These are phyloP conservation scores for Boletus pseudopeckii DNA, from an alignment of 768 basidiomycete genomes.

Conservation along the genomic window DNA sequence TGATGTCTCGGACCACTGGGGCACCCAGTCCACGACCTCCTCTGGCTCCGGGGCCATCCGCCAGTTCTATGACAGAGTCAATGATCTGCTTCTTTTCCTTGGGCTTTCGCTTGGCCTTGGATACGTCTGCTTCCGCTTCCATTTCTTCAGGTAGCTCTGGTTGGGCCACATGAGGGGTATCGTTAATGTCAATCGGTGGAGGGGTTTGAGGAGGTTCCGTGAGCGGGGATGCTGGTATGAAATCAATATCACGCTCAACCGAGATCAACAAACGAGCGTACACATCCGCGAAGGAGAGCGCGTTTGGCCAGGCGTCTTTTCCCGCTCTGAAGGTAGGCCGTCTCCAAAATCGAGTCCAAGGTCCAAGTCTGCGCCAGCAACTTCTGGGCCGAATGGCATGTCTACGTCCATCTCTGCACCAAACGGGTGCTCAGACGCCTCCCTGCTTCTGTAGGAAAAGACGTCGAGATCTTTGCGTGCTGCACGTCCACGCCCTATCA, in stretches of 20 bases:
- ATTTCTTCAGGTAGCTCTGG: slow-evolving; percentile 35
- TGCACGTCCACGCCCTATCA: slow-evolving; percentile 46
- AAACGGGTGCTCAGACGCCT: slow-evolving; percentile 65
- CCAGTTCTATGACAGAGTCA: slow-evolving; percentile 84
- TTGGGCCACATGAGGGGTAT: slow-evolving; percentile 48
- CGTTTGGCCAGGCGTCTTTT: slow-evolving; percentile 57
- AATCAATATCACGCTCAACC: slow-evolving; percentile 6
- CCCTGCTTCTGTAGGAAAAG: slow-evolving; percentile 63
- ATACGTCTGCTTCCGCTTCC: slow-evolving; percentile 29
- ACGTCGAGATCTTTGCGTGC: slow-evolving; percentile 57
- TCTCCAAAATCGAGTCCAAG: slow-evolving; percentile 71
- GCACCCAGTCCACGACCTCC: slow-evolving; percentile 57
- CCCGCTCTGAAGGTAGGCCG: slow-evolving; percentile 42
- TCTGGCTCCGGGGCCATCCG: slow-evolving; percentile 54
- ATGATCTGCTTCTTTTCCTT: slow-evolving; percentile 87
- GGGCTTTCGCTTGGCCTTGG: slow-evolving; percentile 47
- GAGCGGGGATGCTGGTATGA: slow-evolving; percentile 63
- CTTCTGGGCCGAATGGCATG: slow-evolving; percentile 47
- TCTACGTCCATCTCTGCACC: slow-evolving; percentile 50
- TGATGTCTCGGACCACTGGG: slow-evolving; percentile 53
- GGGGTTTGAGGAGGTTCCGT: slow-evolving; percentile 77
- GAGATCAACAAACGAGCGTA: slow-evolving; percentile 34
- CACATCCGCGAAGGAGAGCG: slow-evolving; percentile 66
- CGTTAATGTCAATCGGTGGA: slow-evolving; percentile 52
- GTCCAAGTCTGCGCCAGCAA: slow-evolving; percentile 58